Percentiles rank a stretch among this genome's conserved stretches.
Evolutionary conservation across 164 flowering plant species (phyloP).

Genomic region (Litsea cubeba): DNA sequence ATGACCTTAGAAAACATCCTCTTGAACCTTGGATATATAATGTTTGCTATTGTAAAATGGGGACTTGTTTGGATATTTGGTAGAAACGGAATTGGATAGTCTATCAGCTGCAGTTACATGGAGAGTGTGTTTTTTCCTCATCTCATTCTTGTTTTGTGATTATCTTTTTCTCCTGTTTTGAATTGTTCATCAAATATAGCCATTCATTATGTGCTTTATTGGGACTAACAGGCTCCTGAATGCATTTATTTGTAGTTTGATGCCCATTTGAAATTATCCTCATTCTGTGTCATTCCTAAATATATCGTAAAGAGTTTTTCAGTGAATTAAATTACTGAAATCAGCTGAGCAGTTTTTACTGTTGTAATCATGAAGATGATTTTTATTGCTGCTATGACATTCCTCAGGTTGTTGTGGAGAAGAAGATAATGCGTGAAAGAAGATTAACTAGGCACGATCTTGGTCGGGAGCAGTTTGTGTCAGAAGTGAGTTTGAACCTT

Average conservation of each 20-base stretch:
- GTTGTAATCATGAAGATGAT: background rate
- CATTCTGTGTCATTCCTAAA: background rate
- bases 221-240: no score
- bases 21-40: background rate
- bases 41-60: background rate
- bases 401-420: constrained; percentile 92
- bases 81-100: background rate
- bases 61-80: background rate
- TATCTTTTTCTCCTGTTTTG: no score
- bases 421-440: constrained; percentile 87
- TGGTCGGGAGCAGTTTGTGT: constrained; percentile 79
- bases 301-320: background rate
- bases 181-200: no score
- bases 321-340: background rate
- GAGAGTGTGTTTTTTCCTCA: background rate
- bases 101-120: background rate
- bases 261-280: background rate
- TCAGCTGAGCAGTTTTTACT: background rate
- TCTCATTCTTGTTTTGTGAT: background rate
- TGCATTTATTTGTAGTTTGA: background rate
- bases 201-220: no score
- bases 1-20: no score
- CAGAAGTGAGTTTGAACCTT: constrained; percentile 54
- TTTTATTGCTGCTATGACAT: constrained; percentile 10
- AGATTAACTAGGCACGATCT: constrained; percentile 81